Evolutionary conservation across 768 basidiomycete species (phyloP), one percentile per base, ranked within the genome.

Genomic region (Lanmaoa rubissima): DNA sequence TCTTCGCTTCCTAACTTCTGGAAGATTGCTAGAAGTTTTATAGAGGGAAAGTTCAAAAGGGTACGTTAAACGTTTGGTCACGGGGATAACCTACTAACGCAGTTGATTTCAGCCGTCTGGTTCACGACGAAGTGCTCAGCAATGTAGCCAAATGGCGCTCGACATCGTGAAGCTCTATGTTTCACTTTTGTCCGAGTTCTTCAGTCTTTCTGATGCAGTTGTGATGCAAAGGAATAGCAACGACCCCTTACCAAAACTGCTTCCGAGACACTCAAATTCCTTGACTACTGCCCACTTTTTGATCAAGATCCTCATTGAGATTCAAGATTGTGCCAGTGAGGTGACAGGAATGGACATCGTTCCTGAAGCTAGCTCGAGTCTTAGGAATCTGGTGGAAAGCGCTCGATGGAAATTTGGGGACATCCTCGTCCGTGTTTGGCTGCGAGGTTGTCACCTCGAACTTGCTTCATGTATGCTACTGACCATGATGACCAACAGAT

Each of bases 21-120:
- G 93, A 89, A 86, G 68, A 90, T 99, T 47, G 87, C 91, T 2
- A 91, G 84, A 71, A 85, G 83, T 24, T 96, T 94, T 67, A 85
- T 95, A 75, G 94, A 97, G 42, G 96, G 97, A 5, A 94, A 91
- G 71, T 94, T 90, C 69, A 88, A 86, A 70, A 93, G 87, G 81
- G 94, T 94, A 52, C 53, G 74, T 67, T 49, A 35, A 31, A 36
- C 19, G 3, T 38, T 41, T 9, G 21, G 26, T 44, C 16, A 21
- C 13, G 16, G 10, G 17, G 9, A 54, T 35, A 34, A 36, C 34
- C 1, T 44, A 26, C 46, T 55, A 19, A 71, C 19, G 17, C n/a
- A 24, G 4, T 28, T 13, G 32, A 40, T 47, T 63, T 64, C 39
- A 75, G 65, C 62, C 60, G 68, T 51, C 77, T 11, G 76, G 79